Conservation (phyloP, 805 yeast genomes). For the Metschnikowia colocasiae region DNA sequence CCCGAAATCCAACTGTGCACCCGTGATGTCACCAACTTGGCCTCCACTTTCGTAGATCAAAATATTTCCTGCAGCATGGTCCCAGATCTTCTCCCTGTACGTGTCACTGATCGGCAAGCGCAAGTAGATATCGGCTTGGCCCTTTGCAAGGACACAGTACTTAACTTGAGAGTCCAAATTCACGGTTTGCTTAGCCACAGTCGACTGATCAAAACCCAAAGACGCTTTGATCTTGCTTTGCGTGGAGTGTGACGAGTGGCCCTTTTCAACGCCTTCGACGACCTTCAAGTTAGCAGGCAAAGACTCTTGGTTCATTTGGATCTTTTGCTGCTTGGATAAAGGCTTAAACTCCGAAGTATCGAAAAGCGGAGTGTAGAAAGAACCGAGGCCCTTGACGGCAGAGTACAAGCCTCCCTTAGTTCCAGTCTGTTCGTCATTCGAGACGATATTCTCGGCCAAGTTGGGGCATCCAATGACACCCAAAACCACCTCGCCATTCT, state of each 20-base stretch:
- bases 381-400: conserved; percentile 65
- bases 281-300: conserved; percentile 54
- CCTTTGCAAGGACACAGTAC: conserved; percentile 86
- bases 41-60: conserved; percentile 91
- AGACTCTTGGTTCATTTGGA: conserved; percentile 51
- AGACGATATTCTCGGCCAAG: conserved; percentile 50
- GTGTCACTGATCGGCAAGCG: conserved; percentile 75
- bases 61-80: conserved; percentile 94
- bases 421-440: conserved; percentile 33
- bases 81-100: conserved; percentile 96
- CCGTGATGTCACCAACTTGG: conserved; percentile 77
- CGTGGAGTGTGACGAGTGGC: conserved; percentile 87
- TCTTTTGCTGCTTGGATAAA: conserved; percentile 31
- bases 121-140: conserved; percentile 88
- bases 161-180: conserved; percentile 95
- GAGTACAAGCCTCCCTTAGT: conserved; percentile 68
- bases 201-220: conserved; percentile 46
- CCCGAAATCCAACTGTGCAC: conserved; percentile 74
- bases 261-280: conserved; percentile 92
- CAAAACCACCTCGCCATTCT: conserved; percentile 75
- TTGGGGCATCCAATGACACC: conserved; percentile 98
- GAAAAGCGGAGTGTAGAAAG: conserved; percentile 50
- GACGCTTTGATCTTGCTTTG: conserved; percentile 69
- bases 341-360: conserved; percentile 31
- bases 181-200: conserved; percentile 58